Base-by-base conservation (phyloP, 1,139 yeast genomes). In the Pneumocystis wakefieldiae region DNA sequence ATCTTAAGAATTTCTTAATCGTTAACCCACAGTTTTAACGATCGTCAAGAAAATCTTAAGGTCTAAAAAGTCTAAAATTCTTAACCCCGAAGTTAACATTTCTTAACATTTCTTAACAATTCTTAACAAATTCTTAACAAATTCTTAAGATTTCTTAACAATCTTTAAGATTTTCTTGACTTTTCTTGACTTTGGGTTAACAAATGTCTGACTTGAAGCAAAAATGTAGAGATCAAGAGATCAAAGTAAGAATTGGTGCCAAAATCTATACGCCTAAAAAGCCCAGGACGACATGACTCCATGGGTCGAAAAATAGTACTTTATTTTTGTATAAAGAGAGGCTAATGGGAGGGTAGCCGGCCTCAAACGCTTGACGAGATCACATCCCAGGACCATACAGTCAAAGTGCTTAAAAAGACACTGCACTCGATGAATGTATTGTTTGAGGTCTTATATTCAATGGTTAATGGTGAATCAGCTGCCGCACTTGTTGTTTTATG, bases 401-500 rank as follows among this genome's bases (percentile, higher is more conserved):
- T 91, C 10, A 81, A 81, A 36, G 95, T 92, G n/a, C 77, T 92
- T 68, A 85, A 86, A 72, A 83, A 85, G 70, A 86, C 96, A 0
- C 74, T 94, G 38, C 80, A 83, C 64, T 82, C 94, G 1, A 86
- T 92, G 59, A 91, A 92, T 72, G 76, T 74, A 62, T 53, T 71
- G 62, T 28, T 59, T n/a, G 29, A n/a, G 6, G 57, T 39, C n/a
- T 19, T 15, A n/a, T 36, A 14, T 37, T 64, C 61, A 62, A 39
- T 32, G 38, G 59, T 53, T 55, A 12, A 32, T 32, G 4, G 6
- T 32, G 7, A 65, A 62, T 19, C 32, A 68, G 67, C 71, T 90
- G 64, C 97, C 98, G 1, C 97, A 92, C 73, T 88, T 91, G 96
- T 76, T 92, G 61, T 91, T 91, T 75, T 91, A 91, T 72, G 97